Evolutionary conservation across 768 basidiomycete species (phyloP).

Genomic region (Lentinula lateritia): DNA sequence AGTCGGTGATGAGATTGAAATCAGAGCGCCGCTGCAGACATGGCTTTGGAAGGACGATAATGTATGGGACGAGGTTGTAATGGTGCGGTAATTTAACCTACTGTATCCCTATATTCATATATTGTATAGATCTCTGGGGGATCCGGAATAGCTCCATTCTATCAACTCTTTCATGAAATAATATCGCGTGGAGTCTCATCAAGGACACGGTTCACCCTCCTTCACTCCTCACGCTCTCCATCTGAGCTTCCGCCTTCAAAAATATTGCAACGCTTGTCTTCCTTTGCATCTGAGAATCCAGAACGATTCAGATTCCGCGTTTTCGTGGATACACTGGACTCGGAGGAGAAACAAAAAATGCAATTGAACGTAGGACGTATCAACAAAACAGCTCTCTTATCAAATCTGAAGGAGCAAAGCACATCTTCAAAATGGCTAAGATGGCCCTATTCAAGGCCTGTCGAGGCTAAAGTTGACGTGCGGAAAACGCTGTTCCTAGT

Average conservation of each 20-base stretch:
- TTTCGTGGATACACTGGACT: slow-evolving; percentile 49
- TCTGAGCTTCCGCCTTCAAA: slow-evolving; percentile 65
- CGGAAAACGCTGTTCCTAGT: slow-evolving; percentile 62
- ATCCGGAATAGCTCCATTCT: slow-evolving; percentile 84
- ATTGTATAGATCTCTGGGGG: slow-evolving; percentile 71
- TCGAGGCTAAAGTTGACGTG: slow-evolving; percentile 11
- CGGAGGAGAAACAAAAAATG: slow-evolving; percentile 12
- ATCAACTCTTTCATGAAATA: slow-evolving; percentile 60
- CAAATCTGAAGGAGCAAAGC: slow-evolving; percentile 27
- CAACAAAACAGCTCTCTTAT: slow-evolving; percentile 40
- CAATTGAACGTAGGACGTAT: slow-evolving; percentile 48
- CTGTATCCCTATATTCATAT: not conserved
- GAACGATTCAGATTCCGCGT: slow-evolving; percentile 51
- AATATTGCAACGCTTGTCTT: slow-evolving; percentile 48
- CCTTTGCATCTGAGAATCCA: slow-evolving; percentile 45
- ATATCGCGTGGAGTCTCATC: slow-evolving; percentile 26
- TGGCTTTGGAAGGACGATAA: slow-evolving; percentile 48
- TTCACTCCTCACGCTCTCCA: slow-evolving; percentile 62
- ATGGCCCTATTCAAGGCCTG: slow-evolving; percentile 20
- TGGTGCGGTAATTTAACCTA: slow-evolving; percentile 40
- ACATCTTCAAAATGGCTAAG: slow-evolving; percentile 28
- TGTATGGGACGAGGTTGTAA: slow-evolving; percentile 72
- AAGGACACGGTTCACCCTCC: slow-evolving; percentile 58
- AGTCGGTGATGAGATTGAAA: slow-evolving; percentile 62
- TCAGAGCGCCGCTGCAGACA: slow-evolving; percentile 71